Evolutionary conservation across 164 flowering plant species (phyloP).

Genomic region (Amborella trichopoda): DNA sequence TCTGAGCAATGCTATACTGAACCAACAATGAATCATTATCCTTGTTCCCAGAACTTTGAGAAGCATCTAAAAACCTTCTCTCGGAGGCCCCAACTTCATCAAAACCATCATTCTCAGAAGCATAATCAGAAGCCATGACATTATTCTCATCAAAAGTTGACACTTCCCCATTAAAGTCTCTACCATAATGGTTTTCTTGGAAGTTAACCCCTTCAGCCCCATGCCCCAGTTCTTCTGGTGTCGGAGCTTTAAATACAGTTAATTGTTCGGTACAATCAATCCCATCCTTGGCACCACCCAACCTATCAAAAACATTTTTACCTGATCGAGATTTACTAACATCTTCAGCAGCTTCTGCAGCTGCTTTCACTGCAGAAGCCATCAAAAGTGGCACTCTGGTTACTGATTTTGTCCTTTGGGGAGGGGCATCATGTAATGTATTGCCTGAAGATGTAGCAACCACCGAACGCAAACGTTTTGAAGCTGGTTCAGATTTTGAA

Average conservation of each 20-base stretch:
- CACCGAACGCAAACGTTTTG: constrained; percentile 80
- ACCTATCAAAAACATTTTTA: constrained; percentile 74
- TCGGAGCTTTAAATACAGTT: constrained; percentile 13
- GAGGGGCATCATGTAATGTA: too few species aligned
- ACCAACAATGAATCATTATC: constrained; percentile 32
- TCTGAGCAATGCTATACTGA: constrained; percentile 34
- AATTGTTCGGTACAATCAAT: constrained; percentile 14
- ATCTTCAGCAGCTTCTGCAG: constrained; percentile 84
- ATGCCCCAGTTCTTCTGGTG: constrained; percentile 27
- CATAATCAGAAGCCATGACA: constrained; percentile 30
- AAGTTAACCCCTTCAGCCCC: too few species aligned
- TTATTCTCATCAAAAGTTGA: constrained; percentile 23
- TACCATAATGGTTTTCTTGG: constrained; percentile 19
- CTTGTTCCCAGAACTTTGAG: constrained; percentile 26
- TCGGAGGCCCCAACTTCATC: constrained; percentile 24
- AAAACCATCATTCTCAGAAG: constrained; percentile 49
- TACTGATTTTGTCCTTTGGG: constrained; percentile 30
- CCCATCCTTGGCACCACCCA: constrained; percentile 35
- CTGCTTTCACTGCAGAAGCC: constrained; percentile 72
- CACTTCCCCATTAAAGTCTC: constrained; percentile 18
- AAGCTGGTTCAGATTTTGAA: constrained; percentile 25
- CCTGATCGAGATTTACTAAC: constrained; percentile 34
- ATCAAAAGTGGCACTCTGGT: constrained; percentile 41
- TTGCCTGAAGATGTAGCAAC: constrained; percentile 48
- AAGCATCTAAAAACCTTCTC: constrained; percentile 17